These are phyloP conservation scores for Fusarium burgessii DNA, from an alignment of 2,329 filamentous ascomycete genomes.

Conservation along the genomic window DNA sequence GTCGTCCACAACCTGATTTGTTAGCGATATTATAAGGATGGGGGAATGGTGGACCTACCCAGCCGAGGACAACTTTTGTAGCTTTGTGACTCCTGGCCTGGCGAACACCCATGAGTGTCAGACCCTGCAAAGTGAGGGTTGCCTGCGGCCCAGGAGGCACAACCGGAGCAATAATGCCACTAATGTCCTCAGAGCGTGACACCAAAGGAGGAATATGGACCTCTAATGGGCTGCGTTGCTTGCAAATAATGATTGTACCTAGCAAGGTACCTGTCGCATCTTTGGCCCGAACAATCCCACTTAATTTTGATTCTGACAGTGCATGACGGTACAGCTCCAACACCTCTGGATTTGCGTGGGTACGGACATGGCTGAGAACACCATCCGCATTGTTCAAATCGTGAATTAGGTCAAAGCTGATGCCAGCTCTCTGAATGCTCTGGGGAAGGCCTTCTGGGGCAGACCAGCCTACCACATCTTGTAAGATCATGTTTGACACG, in stretches of 20 bases:
- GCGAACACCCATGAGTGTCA: constrained; percentile 83
- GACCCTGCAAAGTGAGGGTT: constrained; percentile 77
- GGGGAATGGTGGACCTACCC: constrained; percentile 66
- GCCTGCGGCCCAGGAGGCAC: constrained; percentile 77
- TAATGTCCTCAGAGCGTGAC: constrained; percentile 69
- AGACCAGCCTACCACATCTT: constrained; percentile 77
- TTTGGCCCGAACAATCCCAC: constrained; percentile 87
- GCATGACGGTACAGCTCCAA: constrained; percentile 84
- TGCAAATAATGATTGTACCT: constrained; percentile 84
- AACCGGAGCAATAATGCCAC: constrained; percentile 84
- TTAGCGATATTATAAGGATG: constrained; percentile 24
- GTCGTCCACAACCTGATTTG: constrained; percentile 73
- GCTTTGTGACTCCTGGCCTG: constrained; percentile 85
- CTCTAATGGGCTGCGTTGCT: constrained; percentile 74
- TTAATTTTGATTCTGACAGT: constrained; percentile 76
- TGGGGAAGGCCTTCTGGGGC: constrained; percentile 82
- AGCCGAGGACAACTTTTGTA: constrained; percentile 79
- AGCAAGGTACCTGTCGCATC: constrained; percentile 74
- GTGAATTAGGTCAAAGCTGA: constrained; percentile 86
- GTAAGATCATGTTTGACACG: constrained; percentile 76
- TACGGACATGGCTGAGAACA: constrained; percentile 80
- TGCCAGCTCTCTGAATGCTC: constrained; percentile 77
- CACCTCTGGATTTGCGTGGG: constrained; percentile 80
- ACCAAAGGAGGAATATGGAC: constrained; percentile 77
- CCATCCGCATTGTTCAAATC: constrained; percentile 80